phyloP scores from a whole-genome alignment of 2,329 filamentous ascomycete genomes.

The Talaromyces sp. region DNA sequence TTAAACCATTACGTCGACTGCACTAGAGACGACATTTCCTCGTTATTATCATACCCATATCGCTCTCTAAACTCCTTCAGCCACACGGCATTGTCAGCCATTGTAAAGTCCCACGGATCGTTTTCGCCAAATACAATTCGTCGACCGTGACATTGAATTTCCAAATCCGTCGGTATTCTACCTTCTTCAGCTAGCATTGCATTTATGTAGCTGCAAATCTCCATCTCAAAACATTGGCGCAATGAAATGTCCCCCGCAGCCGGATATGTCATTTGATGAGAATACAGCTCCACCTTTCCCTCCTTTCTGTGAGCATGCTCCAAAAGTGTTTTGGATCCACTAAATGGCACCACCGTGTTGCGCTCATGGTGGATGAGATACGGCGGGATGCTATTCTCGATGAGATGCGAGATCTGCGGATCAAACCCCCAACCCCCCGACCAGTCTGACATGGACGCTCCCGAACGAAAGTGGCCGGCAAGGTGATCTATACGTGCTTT shows the following conservation, averaged over 20 bases:
- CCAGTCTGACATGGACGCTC: constrained; percentile 34
- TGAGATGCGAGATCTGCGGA: constrained; percentile 27
- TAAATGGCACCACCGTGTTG: constrained; percentile 22
- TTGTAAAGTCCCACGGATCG: constrained; percentile 10
- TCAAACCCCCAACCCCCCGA: constrained; percentile 37
- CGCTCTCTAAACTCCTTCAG: constrained; percentile 9
- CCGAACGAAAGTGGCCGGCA: constrained; percentile 35
- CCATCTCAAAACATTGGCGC: constrained; percentile 5
- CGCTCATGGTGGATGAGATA: constrained; percentile 32
- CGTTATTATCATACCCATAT: constrained; percentile 1
- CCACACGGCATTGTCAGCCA: constrained; percentile 8
- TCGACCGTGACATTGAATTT: constrained; percentile 6
- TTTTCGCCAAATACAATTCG: constrained; percentile 6
- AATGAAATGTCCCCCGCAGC: background rate
- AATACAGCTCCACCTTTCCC: background rate
- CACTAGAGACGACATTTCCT: background rate
- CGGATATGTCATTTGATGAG: constrained; percentile 6
- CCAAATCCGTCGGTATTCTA: constrained; percentile 1
- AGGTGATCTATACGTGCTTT: constrained; percentile 32
- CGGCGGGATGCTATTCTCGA: constrained; percentile 35
- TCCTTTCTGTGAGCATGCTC: background rate
- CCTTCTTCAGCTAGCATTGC: background rate
- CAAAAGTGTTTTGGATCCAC: background rate
- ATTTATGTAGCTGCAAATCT: constrained; percentile 5
- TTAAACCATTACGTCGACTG: background rate